phyloP scores from a whole-genome alignment of 768 basidiomycete species.

The Leccinum obscurum region DNA sequence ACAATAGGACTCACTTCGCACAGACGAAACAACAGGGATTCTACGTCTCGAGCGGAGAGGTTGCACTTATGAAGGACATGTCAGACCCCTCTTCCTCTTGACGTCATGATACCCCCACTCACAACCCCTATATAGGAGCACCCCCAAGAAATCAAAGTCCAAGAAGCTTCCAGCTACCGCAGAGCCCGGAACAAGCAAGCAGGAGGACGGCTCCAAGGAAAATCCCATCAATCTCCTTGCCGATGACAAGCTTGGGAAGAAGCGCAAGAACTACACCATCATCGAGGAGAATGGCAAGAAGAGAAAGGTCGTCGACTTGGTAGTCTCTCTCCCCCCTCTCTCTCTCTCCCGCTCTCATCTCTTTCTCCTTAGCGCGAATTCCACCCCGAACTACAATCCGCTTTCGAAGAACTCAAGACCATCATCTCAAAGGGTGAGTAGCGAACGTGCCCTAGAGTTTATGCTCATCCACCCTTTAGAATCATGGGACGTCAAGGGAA shows the following conservation, averaged over 20 bases:
- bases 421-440: constrained; percentile 59
- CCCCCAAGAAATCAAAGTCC: constrained; percentile 73
- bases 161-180: constrained; percentile 42
- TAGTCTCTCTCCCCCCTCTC: constrained; percentile 28
- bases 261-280: constrained; percentile 55
- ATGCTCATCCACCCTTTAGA: constrained; percentile 43
- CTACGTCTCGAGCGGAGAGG: constrained; percentile 87
- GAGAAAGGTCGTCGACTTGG: constrained; percentile 68
- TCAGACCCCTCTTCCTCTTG: constrained; percentile 21
- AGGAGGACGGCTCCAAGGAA: constrained; percentile 49
- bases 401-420: constrained; percentile 58
- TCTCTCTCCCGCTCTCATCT: not conserved
- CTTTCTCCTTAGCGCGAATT: constrained; percentile 52
- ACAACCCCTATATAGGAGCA: constrained; percentile 36
- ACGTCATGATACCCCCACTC: constrained; percentile 8
- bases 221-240: constrained; percentile 48
- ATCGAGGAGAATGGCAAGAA: constrained; percentile 63
- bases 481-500: constrained; percentile 78
- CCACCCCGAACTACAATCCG: constrained; percentile 64
- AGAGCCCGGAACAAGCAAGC: constrained; percentile 26
- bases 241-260: constrained; percentile 44
- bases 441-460: not conserved
- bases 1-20: constrained; percentile 88
- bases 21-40: constrained; percentile 92
- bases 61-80: constrained; percentile 83